Base-by-base conservation (phyloP, 2,329 filamentous ascomycete genomes). In the Uncinocarpus reesii region DNA sequence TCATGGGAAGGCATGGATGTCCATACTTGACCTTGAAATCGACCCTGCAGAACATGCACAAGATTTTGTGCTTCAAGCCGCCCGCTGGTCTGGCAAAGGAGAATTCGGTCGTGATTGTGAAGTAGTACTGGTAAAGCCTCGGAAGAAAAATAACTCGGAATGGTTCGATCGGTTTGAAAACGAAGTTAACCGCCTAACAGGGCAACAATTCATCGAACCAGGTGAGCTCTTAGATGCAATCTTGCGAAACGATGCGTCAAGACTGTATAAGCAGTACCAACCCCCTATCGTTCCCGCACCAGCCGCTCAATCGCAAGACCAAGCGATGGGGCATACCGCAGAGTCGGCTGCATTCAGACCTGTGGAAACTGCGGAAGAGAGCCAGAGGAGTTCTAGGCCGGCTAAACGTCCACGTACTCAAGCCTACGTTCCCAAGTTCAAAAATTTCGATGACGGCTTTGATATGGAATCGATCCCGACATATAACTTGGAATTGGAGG, bases 151-250 rank as follows among this genome's bases (percentile, higher is more conserved):
- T 8, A 67, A 73, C 55, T 66, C 74, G 47, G 70, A 76, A 7
- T 94, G 86, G 86, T 86, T 79, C 51, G 72, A 76, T 13, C 69
- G 79, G 1, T 81, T 94, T 56, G 76, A 82, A 55, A 81, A 75
- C 4, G 69, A 80, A 6, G 77, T 93, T 13, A 84, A 88, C 1
- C 63, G 82, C 16, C 73, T 79, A 38, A 75, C 93, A 10, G 83
- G 88, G 52, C 88, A 94, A 62, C 79, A 87, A 3, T 81, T 88
- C 2, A 82, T 95, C 46, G 81, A 90, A 56, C 88, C 95, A 60
- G 88, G 84, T 50, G 89, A 95, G 57, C 94, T 98, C 53, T 73
- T 98, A 1, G 87, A 95, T 63, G 85, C 85, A 1, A 92, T 98
- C 38, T 68, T 96, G 23, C 80, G 73, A n/a, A 84, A 83, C 43